Evolutionary conservation across 306 rosid species (phyloP).

Genomic region (Vicia faba): DNA sequence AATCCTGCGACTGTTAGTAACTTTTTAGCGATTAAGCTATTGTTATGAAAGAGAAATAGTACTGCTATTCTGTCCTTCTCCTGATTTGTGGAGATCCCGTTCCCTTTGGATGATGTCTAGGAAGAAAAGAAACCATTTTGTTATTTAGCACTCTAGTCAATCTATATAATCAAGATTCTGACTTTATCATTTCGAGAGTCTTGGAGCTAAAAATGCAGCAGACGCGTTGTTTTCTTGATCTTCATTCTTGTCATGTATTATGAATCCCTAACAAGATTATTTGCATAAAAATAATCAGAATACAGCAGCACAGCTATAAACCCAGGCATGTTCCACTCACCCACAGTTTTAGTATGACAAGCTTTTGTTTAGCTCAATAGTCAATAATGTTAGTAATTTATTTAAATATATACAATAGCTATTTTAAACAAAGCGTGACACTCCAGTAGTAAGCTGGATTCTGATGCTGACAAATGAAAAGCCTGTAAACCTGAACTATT

Average conservation of each 20-base stretch:
- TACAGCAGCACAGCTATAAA: not conserved
- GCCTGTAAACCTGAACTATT: slow-evolving; percentile 27
- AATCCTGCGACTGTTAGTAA: not conserved
- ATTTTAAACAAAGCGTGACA: slow-evolving; percentile 12
- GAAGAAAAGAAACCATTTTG: slow-evolving; percentile 1
- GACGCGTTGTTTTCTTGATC: slow-evolving; percentile 1
- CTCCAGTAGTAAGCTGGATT: slow-evolving; percentile 12
- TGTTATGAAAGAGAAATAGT: slow-evolving; percentile 9
- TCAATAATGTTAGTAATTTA: not conserved
- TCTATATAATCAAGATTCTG: not conserved
- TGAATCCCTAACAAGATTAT: slow-evolving; percentile 5
- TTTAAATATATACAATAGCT: not conserved
- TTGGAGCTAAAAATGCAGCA: not conserved
- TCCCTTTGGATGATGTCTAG: slow-evolving; percentile 11
- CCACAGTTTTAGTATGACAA: slow-evolving; percentile 4
- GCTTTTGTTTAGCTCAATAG: slow-evolving; percentile 16
- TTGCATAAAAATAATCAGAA: not conserved
- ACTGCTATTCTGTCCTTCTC: not conserved
- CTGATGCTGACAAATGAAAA: slow-evolving; percentile 13
- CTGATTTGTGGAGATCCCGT: slow-evolving; percentile 25
- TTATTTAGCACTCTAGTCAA: slow-evolving; percentile 5
- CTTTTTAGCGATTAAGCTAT: slow-evolving; percentile 13
- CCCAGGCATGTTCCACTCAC: not conserved
- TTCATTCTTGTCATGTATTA: not conserved
- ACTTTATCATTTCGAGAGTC: slow-evolving; percentile 9